A percentile compares a stretch with the other conserved stretches of the same genome.
Conservation (phyloP, 2,329 filamentous ascomycete genomes). For the Aspergillus piperis region DNA sequence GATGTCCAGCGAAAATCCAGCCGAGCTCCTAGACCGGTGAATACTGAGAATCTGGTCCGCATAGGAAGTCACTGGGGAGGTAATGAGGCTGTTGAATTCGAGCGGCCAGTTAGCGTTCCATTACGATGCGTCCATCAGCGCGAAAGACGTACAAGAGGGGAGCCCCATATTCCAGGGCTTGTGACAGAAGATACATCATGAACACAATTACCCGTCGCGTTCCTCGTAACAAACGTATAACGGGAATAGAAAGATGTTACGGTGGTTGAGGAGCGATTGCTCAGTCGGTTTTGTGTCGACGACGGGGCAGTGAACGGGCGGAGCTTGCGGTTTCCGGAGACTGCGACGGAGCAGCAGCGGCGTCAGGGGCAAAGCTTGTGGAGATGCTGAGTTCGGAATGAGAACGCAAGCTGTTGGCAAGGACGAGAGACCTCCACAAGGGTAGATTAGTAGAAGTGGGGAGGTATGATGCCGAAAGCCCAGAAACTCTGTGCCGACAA, state of each 20-base stretch:
- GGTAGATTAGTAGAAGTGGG: neutral
- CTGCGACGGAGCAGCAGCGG: neutral
- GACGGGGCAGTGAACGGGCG: constrained; percentile 5
- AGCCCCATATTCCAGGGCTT: constrained; percentile 49
- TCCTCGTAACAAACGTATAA: neutral
- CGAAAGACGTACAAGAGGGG: constrained; percentile 48
- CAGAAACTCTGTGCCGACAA: neutral
- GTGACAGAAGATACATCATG: constrained; percentile 43
- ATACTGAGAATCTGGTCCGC: constrained; percentile 68
- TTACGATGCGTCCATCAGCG: neutral
- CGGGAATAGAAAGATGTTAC: neutral
- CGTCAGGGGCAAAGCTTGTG: constrained; percentile 1
- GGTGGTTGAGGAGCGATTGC: neutral
- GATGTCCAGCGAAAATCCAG: constrained; percentile 67
- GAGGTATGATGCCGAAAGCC: neutral
- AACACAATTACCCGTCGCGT: neutral
- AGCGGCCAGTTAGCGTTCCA: constrained; percentile 14
- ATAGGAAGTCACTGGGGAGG: constrained; percentile 66
- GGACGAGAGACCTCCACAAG: neutral
- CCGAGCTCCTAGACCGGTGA: constrained; percentile 59
- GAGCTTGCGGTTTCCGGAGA: constrained; percentile 8
- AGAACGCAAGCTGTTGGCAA: neutral
- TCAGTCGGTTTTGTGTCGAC: neutral
- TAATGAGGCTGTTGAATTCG: constrained; percentile 52
- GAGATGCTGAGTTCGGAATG: neutral